Conservation (phyloP, 495 filamentous ascomycete genomes). For the Talaromyces trachyspermus region DNA sequence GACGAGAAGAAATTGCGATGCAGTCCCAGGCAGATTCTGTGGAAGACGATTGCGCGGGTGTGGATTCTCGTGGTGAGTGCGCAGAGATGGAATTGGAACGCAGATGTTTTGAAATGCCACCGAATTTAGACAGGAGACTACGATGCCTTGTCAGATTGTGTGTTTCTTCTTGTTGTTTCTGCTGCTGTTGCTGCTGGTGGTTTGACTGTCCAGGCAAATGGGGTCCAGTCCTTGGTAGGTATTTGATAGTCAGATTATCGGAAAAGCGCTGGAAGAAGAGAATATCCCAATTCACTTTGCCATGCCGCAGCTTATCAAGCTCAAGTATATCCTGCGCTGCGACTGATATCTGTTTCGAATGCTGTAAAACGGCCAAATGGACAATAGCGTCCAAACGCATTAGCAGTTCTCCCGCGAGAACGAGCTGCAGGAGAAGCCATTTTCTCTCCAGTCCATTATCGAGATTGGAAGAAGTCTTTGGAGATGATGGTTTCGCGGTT, state of each 20-base stretch:
- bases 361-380: slow-evolving; percentile 42
- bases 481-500: neutral
- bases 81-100: neutral
- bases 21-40: slow-evolving; percentile 31
- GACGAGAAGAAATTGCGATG: slow-evolving; percentile 26
- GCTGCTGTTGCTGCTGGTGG: slow-evolving; percentile 4
- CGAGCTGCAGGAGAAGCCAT: slow-evolving; percentile 72
- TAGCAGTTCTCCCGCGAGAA: slow-evolving; percentile 70
- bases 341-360: slow-evolving; percentile 36
- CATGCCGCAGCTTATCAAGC: slow-evolving; percentile 57
- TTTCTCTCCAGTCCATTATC: slow-evolving; percentile 52
- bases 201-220: slow-evolving; percentile 15
- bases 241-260: slow-evolving; percentile 54
- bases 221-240: slow-evolving; percentile 14
- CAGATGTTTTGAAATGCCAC: slow-evolving; percentile 16
- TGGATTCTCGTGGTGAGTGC: neutral
- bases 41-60: slow-evolving; percentile 7
- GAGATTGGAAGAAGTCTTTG: slow-evolving; percentile 14
- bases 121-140: slow-evolving; percentile 20
- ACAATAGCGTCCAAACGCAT: slow-evolving; percentile 67
- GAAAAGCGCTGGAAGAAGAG: slow-evolving; percentile 68
- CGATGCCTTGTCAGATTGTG: no score
- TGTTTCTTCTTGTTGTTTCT: neutral
- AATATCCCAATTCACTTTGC: slow-evolving; percentile 73
- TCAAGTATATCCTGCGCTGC: slow-evolving; percentile 51